A percentile compares a stretch with the other conserved stretches of the same genome.
Evolutionary conservation across 169 alveolate species (phyloP).

Genomic region (Theileria luwenshuni): DNA sequence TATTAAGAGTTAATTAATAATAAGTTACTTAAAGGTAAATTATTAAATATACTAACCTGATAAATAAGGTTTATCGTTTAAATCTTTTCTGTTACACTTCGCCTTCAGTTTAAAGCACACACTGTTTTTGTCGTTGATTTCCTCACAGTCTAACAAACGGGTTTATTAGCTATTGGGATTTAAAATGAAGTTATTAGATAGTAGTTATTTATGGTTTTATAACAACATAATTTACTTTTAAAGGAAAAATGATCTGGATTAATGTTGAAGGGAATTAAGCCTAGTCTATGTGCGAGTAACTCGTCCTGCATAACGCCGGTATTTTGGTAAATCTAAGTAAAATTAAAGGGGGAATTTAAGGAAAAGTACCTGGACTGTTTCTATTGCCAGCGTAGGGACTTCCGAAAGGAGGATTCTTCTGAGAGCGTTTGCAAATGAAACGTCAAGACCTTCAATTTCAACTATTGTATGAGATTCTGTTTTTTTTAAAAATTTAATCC

Average conservation of each 20-base stretch:
- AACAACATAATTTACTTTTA: slow-evolving; percentile 46
- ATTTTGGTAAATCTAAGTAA: slow-evolving; percentile 72
- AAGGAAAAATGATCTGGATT: slow-evolving; percentile 90
- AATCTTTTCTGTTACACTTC: slow-evolving; percentile 21
- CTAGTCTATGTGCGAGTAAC: slow-evolving; percentile 96
- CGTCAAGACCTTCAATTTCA: slow-evolving; percentile 88
- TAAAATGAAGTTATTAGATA: background rate
- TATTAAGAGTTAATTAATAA: slow-evolving; percentile 63
- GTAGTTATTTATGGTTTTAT: background rate
- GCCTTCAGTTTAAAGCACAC: slow-evolving; percentile 77
- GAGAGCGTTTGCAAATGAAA: slow-evolving; percentile 93
- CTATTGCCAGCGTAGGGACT: slow-evolving; percentile 96
- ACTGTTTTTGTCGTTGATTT: slow-evolving; percentile 73
- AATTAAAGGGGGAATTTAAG: background rate
- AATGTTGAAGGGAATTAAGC: slow-evolving; percentile 94
- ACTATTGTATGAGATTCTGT: slow-evolving; percentile 66
- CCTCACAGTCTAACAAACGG: slow-evolving; percentile 26
- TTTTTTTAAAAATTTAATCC: slow-evolving; percentile 67
- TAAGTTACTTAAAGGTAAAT: slow-evolving; percentile 51
- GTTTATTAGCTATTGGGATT: background rate
- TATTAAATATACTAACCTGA: background rate
- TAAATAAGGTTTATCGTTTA: background rate
- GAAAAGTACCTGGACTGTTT: slow-evolving; percentile 81
- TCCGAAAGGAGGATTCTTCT: slow-evolving; percentile 95
- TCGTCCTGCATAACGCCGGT: slow-evolving; percentile 97